These are phyloP conservation scores for Gautieria morchelliformis DNA, from an alignment of 768 basidiomycete species.

Conservation along the genomic window DNA sequence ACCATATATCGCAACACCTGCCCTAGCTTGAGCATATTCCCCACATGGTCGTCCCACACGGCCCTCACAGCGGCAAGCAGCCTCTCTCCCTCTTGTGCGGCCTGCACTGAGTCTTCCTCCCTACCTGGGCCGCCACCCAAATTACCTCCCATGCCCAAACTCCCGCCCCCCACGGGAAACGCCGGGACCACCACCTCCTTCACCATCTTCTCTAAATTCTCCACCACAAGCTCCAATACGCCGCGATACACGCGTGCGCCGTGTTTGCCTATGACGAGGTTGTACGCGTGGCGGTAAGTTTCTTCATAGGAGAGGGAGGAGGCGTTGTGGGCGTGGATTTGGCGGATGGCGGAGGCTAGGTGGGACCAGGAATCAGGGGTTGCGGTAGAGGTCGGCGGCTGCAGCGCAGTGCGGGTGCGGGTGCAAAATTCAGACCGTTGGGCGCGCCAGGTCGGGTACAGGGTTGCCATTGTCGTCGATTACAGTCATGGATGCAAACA, in stretches of 20 bases:
- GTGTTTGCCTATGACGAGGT: slow-evolving; percentile 82
- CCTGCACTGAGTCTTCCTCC: slow-evolving; percentile 57
- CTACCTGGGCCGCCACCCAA: slow-evolving; percentile 30
- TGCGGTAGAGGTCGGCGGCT: slow-evolving; percentile 72
- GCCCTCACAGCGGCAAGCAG: slow-evolving; percentile 73
- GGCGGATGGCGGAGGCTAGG: slow-evolving; percentile 76
- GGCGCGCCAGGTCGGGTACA: no score
- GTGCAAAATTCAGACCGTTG: not conserved
- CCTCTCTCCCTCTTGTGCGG: slow-evolving; percentile 74
- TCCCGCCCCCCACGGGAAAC: slow-evolving; percentile 41
- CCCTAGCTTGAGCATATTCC: slow-evolving; percentile 78
- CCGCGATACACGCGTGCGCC: slow-evolving; percentile 85
- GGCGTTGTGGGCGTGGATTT: slow-evolving; percentile 93
- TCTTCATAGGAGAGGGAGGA: slow-evolving; percentile 85
- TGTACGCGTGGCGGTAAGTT: slow-evolving; percentile 89
- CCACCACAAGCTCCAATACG: slow-evolving; percentile 63
- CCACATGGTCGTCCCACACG: slow-evolving; percentile 91
- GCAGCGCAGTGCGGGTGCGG: not conserved
- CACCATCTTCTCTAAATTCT: slow-evolving; percentile 78
- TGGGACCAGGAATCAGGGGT: slow-evolving; percentile 77
- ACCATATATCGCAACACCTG: slow-evolving; percentile 98
- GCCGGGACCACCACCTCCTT: slow-evolving; percentile 65
- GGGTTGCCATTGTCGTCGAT: no score
- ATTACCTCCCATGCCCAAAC: no score
- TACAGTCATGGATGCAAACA: no score